These are phyloP conservation scores for Exsudoporus frostii DNA, from an alignment of 768 basidiomycete species.

Conservation along the genomic window DNA sequence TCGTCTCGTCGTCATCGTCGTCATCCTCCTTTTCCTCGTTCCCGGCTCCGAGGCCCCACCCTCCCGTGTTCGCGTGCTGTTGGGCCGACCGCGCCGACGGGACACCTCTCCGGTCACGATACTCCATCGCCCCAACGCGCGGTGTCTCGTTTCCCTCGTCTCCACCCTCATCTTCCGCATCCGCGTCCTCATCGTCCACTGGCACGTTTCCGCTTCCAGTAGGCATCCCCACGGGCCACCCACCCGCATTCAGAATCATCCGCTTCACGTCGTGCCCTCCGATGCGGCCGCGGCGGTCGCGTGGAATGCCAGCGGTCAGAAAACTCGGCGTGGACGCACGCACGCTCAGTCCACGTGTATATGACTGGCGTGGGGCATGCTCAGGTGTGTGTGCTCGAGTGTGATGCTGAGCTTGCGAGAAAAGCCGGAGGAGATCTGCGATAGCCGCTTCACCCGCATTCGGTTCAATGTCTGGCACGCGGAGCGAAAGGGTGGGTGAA, in stretches of 20 bases:
- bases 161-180: slow-evolving; percentile 34
- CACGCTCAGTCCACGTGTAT: slow-evolving; percentile 25
- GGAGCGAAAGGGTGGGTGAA: slow-evolving; percentile 58
- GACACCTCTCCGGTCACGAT: slow-evolving; percentile 5
- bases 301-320: slow-evolving; percentile 66
- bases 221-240: slow-evolving; percentile 16
- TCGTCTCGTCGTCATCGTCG: slow-evolving; percentile 60
- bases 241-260: slow-evolving; percentile 30
- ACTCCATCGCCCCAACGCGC: slow-evolving; percentile 45
- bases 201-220: slow-evolving; percentile 4
- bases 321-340: slow-evolving; percentile 53
- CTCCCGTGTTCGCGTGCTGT: slow-evolving; percentile 52
- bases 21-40: slow-evolving; percentile 59
- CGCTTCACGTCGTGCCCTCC: slow-evolving; percentile 37
- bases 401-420: slow-evolving; percentile 51
- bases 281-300: slow-evolving; percentile 77
- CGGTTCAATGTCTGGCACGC: slow-evolving; percentile 48
- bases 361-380: slow-evolving; percentile 28
- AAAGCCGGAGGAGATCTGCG: slow-evolving; percentile 58
- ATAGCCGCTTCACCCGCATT: slow-evolving; percentile 67
- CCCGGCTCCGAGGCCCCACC: slow-evolving; percentile 71
- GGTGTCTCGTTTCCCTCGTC: slow-evolving; percentile 60
- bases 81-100: slow-evolving; percentile 35
- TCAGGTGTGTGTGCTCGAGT: slow-evolving; percentile 27
- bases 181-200: slow-evolving; percentile 30